These are phyloP conservation scores for Paragyromitra xinjiangensis DNA, from an alignment of 495 filamentous ascomycete species.

Conservation along the genomic window DNA sequence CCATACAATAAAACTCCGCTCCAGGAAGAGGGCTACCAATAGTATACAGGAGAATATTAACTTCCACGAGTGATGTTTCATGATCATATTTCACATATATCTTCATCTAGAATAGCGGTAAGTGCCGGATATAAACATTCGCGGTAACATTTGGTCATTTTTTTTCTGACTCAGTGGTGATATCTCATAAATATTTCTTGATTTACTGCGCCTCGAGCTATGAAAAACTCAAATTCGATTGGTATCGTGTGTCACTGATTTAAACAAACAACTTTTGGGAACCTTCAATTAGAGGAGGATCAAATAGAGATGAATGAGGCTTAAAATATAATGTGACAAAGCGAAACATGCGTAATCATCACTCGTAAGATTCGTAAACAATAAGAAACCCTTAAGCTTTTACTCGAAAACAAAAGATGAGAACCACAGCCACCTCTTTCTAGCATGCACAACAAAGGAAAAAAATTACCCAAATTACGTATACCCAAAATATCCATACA, in stretches of 20 bases:
- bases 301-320: too few species aligned
- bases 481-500: not conserved
- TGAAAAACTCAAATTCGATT: not conserved
- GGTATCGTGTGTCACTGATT: not conserved
- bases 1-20: too few species aligned
- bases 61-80: conserved; percentile 18
- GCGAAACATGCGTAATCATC: not conserved
- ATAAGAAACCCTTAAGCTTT: conserved; percentile 9
- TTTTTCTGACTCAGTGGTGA: not conserved
- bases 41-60: too few species aligned
- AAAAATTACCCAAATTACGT: not conserved
- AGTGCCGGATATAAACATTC: not conserved
- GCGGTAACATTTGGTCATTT: not conserved
- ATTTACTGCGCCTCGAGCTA: not conserved
- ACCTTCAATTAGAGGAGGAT: too few species aligned
- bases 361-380: conserved; percentile 17
- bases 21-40: too few species aligned
- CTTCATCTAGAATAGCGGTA: not conserved
- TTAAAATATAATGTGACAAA: too few species aligned
- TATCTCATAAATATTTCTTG: not conserved
- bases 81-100: not conserved
- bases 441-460: conserved; percentile 1
- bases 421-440: conserved; percentile 19
- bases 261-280: too few species aligned
- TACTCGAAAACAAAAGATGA: conserved; percentile 22